Base-by-base conservation (phyloP, 2,329 filamentous ascomycete genomes). In the Sporothrix phasma region DNA sequence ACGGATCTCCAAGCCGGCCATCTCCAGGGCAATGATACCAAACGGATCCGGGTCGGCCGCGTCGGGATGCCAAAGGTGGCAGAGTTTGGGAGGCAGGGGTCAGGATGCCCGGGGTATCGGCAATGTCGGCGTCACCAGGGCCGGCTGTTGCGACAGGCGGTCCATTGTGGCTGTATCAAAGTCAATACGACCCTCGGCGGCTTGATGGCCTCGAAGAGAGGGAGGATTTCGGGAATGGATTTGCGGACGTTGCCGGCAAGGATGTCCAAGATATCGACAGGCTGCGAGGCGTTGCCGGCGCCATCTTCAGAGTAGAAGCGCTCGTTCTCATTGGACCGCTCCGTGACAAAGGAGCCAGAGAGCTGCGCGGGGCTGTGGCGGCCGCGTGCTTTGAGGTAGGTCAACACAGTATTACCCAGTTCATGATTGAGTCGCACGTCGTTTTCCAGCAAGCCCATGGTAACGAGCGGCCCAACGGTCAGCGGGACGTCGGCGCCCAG, bases 31-130 rank as follows among this genome's bases (percentile, higher is more conserved):
- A 68, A 92, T 83, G 29, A 97, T 89, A 26, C 93, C 93, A 72
- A 90, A 97, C 0, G 93, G 93, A 73, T 97, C 93, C 0, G 92
- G 92, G 70, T 97, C 93, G 63, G 92, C 85, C 3, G 79, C 76
- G 67, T 88, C 86, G 0, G 91, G 17, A 96, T 79, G 2, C 92
- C 92, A 76, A 97, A 1, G 78, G 77, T 34, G 80, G 70, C 7
- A 1, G 65, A 62, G 65, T 75, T 67, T 69, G 77, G 73, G 80
- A 63, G 72, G 74, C 22, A 63, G 69, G 61, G 69, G 71, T 26
- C 73, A 69, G 65, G 72, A 69, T 64, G 59, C 67, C 74, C 0
- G 81, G 77, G 2, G 78, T 77, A 58, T 81, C 80, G 53, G 67
- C 54, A 67, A 84, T 81, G 66, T 79, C 73, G 58, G 83, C 86